Evolutionary conservation across 306 rosid genomes (phyloP).

Genomic region (Calophaca sinica): DNA sequence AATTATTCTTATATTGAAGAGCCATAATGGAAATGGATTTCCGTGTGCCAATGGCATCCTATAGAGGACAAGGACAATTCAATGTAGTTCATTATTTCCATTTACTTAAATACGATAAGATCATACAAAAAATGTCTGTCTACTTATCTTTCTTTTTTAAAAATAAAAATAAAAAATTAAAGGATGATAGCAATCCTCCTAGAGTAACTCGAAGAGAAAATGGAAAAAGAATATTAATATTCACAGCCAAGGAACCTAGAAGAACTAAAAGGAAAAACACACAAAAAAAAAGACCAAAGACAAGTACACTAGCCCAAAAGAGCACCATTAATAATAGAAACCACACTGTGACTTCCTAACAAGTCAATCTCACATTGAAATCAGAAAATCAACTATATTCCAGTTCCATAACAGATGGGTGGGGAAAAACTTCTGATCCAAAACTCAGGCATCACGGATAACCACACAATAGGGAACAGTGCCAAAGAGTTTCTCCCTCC

Average conservation of each 20-base stretch:
- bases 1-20: neutral
- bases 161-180: neutral
- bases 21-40: constrained; percentile 31
- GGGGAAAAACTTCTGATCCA: neutral
- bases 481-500: neutral
- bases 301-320: constrained; percentile 22
- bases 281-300: neutral
- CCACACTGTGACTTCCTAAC: neutral
- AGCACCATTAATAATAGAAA: constrained; percentile 8
- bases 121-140: neutral
- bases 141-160: neutral
- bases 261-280: constrained; percentile 7
- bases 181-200: constrained; percentile 10
- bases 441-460: constrained; percentile 1
- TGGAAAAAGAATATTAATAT: constrained; percentile 16
- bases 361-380: constrained; percentile 13
- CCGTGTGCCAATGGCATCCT: constrained; percentile 12
- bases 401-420: constrained; percentile 18
- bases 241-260: constrained; percentile 22
- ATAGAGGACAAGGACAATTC: neutral
- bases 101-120: constrained; percentile 13
- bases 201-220: constrained; percentile 30
- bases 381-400: constrained; percentile 3
- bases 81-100: constrained; percentile 17
- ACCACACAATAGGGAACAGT: neutral